Evolutionary conservation across 2,329 filamentous ascomycete species (phyloP).

Genomic region (Cadophora sp.): DNA sequence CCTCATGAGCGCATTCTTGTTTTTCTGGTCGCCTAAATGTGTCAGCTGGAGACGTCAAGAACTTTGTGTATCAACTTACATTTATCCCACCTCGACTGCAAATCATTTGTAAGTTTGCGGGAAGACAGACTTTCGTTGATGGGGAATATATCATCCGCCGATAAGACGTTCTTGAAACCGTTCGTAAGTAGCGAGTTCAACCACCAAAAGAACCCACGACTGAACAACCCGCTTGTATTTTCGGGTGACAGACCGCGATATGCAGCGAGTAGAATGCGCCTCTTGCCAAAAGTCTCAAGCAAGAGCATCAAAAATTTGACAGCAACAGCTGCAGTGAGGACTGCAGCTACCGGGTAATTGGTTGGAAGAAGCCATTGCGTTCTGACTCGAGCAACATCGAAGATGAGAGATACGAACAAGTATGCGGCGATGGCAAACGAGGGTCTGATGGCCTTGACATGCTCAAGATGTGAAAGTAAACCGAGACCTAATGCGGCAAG

Average conservation of each 20-base stretch:
- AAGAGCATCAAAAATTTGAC: slow-evolving; percentile 26
- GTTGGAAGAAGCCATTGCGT: slow-evolving; percentile 20
- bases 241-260: slow-evolving; percentile 32
- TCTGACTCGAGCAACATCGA: slow-evolving; percentile 13
- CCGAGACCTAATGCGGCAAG: slow-evolving; percentile 3
- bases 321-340: slow-evolving; percentile 19
- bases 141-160: slow-evolving; percentile 38
- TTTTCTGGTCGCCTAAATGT: slow-evolving; percentile 1
- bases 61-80: not conserved
- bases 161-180: slow-evolving; percentile 42
- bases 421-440: slow-evolving; percentile 10
- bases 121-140: slow-evolving; percentile 24
- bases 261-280: slow-evolving; percentile 13
- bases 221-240: slow-evolving; percentile 43
- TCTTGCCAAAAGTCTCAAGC: slow-evolving; percentile 27
- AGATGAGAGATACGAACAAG: slow-evolving; percentile 9
- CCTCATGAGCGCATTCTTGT: slow-evolving; percentile 6
- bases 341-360: not conserved
- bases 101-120: not conserved
- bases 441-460: slow-evolving; percentile 7
- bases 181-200: slow-evolving; percentile 43
- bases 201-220: slow-evolving; percentile 45
- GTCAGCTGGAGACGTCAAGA: not conserved
- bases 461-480: slow-evolving; percentile 7
- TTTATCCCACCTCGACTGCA: slow-evolving; percentile 4